Evolutionary conservation across 441 rosid genomes (phyloP).

Genomic region (Gossypium gossypioides): DNA sequence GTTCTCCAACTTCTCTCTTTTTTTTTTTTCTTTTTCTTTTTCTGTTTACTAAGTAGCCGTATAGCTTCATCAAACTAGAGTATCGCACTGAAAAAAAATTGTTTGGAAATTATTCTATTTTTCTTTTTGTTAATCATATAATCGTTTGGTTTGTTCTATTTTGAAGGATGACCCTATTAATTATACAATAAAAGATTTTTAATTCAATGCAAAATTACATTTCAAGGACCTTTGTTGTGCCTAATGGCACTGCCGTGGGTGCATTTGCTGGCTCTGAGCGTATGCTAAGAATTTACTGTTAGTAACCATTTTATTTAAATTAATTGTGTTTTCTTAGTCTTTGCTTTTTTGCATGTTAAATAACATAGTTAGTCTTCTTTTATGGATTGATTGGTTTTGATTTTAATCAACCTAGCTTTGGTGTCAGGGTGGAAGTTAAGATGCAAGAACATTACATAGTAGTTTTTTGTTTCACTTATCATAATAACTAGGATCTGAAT

Average conservation of each 20-base stretch:
- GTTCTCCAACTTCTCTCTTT: constrained; percentile 14
- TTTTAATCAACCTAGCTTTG: neutral
- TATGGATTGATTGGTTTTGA: neutral
- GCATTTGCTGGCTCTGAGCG: neutral
- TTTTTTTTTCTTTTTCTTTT: neutral
- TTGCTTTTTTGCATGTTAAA: neutral
- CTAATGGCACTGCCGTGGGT: neutral
- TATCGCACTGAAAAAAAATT: neutral
- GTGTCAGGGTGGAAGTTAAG: neutral
- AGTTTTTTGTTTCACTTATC: neutral
- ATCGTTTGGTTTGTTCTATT: neutral
- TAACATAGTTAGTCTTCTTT: neutral
- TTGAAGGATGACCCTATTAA: neutral
- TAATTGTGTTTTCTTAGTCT: neutral
- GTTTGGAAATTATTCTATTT: neutral
- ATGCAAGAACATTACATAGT: neutral
- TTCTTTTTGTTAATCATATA: neutral
- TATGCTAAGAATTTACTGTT: neutral
- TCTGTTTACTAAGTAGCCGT: neutral
- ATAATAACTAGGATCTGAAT: neutral
- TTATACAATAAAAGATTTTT: neutral
- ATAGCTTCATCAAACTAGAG: neutral
- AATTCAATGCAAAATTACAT: neutral
- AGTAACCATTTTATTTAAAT: neutral
- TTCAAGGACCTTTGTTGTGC: neutral